These are phyloP conservation scores for Symbiodinium natans DNA, from an alignment of 73 alveolate genomes.

Conservation along the genomic window DNA sequence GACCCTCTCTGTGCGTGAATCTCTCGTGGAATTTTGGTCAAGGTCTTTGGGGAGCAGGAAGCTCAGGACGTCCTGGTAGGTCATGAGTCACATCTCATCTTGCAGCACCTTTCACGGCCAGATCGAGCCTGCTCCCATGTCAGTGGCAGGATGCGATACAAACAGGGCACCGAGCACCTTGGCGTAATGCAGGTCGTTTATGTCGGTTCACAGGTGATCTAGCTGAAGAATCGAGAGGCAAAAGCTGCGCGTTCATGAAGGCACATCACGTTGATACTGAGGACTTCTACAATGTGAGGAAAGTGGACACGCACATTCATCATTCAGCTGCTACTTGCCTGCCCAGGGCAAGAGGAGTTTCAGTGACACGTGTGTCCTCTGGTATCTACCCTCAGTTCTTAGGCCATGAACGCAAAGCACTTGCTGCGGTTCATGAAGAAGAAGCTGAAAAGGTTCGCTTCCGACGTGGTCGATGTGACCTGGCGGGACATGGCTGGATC, in stretches of 20 bases:
- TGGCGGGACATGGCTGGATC: not conserved
- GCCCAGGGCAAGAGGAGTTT: not conserved
- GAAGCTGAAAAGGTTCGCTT: slow-evolving; percentile 94
- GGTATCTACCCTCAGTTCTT: not conserved
- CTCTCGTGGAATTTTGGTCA: not conserved
- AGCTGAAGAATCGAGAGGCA: too few relatives aligned
- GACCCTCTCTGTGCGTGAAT: not conserved
- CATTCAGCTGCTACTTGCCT: slow-evolving; percentile 95
- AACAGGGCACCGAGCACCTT: slow-evolving; percentile 46
- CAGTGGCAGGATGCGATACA: slow-evolving; percentile 32
- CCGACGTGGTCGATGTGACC: slow-evolving; percentile 92
- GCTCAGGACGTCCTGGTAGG: slow-evolving; percentile 5
- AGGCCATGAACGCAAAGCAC: slow-evolving; percentile 96
- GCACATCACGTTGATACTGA: not conserved
- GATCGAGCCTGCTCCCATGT: not conserved
- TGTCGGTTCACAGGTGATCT: not conserved
- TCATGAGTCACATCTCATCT: too few relatives aligned
- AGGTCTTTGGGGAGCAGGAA: slow-evolving; percentile 81
- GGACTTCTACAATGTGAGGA: slow-evolving; percentile 94
- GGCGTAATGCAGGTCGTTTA: not conserved
- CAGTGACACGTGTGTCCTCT: not conserved
- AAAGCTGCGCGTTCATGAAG: too few relatives aligned
- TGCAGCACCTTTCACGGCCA: too few relatives aligned
- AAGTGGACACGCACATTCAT: slow-evolving; percentile 96
- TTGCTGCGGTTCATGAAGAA: slow-evolving; percentile 95